A percentile compares a stretch with the other conserved stretches of the same genome.
These are phyloP conservation scores for Benincasa hispida DNA, from an alignment of 306 rosid species.

Conservation along the genomic window DNA sequence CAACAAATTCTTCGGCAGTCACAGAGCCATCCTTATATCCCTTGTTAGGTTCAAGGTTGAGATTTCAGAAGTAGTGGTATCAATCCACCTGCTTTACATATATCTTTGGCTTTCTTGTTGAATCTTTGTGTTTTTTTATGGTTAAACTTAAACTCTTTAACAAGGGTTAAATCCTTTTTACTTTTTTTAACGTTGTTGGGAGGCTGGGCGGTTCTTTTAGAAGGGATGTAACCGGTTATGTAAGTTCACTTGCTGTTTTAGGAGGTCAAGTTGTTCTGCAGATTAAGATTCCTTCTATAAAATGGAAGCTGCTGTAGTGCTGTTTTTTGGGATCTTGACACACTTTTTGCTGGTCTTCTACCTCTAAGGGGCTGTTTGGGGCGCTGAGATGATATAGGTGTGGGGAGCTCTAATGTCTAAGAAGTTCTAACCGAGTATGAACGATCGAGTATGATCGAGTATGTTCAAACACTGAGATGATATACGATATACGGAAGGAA, in stretches of 20 bases:
- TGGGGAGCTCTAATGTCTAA: too few relatives aligned
- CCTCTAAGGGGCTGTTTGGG: too few relatives aligned
- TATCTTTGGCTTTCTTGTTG: background rate
- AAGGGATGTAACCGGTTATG: background rate
- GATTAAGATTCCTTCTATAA: background rate
- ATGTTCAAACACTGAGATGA: too few relatives aligned
- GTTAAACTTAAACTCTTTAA: background rate
- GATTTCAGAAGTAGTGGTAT: background rate
- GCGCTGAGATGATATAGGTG: too few relatives aligned
- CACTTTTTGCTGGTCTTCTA: too few relatives aligned
- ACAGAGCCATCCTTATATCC: background rate
- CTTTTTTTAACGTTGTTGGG: background rate
- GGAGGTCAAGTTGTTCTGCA: background rate
- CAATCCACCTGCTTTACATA: background rate
- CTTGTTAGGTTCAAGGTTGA: background rate
- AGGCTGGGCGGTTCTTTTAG: background rate
- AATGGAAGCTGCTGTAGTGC: background rate
- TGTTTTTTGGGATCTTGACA: too few relatives aligned
- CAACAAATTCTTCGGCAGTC: background rate
- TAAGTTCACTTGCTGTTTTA: background rate
- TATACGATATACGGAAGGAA: too few relatives aligned
- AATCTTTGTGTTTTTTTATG: background rate
- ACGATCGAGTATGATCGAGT: too few relatives aligned
- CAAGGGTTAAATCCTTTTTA: background rate
- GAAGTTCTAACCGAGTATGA: too few relatives aligned